Conservation (phyloP, 2,329 filamentous ascomycete species). For the Apiospora malaysiana region DNA sequence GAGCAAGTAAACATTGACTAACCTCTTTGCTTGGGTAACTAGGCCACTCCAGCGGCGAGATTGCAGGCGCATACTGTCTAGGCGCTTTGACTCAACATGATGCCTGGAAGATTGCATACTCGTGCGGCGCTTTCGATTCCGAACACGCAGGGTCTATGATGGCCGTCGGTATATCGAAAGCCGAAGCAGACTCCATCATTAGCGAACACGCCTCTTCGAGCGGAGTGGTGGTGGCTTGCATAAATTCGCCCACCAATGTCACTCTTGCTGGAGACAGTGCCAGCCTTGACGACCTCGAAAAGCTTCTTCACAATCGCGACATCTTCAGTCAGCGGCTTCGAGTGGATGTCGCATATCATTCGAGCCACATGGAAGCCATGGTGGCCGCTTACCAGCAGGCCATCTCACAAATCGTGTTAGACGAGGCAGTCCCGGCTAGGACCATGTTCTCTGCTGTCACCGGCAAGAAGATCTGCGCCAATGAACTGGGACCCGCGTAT, state of each 20-base stretch:
- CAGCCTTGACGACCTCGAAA: not conserved
- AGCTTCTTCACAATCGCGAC: not conserved
- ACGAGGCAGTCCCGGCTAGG: not conserved
- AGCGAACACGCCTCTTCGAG: not conserved
- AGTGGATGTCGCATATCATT: constrained; percentile 19
- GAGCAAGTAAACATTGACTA: not conserved
- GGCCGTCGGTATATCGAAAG: not conserved
- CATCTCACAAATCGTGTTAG: not conserved
- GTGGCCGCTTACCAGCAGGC: not conserved
- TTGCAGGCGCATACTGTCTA: constrained; percentile 17
- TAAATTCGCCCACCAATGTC: constrained; percentile 15
- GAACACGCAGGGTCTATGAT: constrained; percentile 8
- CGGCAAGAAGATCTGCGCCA: not conserved
- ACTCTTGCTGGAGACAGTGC: constrained; percentile 9
- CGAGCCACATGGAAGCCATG: constrained; percentile 3
- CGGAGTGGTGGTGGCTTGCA: not conserved
- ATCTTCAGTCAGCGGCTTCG: constrained; percentile 3
- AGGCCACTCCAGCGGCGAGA: constrained; percentile 20
- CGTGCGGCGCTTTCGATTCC: constrained; percentile 10
- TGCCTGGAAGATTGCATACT: constrained; percentile 14
- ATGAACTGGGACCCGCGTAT: not conserved
- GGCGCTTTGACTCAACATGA: not conserved
- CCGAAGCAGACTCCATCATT: not conserved
- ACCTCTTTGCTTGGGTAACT: not conserved
- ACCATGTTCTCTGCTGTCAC: constrained; percentile 19